A percentile compares a stretch with the other conserved stretches of the same genome.
phyloP scores from a whole-genome alignment of 2,329 filamentous ascomycete genomes.

The Cordyceps cicadae region DNA sequence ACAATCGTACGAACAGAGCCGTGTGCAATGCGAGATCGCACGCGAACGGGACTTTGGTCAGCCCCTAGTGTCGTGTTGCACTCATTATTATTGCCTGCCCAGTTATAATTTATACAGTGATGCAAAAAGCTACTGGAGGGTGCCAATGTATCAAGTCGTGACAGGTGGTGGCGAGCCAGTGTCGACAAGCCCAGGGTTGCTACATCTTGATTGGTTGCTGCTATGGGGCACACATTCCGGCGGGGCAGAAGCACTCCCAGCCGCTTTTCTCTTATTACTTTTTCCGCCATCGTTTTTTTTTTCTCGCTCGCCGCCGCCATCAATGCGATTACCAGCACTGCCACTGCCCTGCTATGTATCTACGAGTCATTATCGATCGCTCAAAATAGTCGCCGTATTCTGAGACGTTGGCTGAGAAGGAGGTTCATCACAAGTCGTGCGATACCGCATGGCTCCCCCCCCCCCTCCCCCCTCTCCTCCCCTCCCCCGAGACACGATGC shows the following conservation, averaged over 20 bases:
- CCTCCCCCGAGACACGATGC: too few relatives aligned
- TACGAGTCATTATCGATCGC: conserved; percentile 2
- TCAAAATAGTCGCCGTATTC: not conserved
- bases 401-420: conserved; percentile 2
- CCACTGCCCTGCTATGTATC: not conserved
- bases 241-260: conserved; percentile 3
- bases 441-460: not conserved
- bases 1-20: not conserved
- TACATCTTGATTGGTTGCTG: not conserved
- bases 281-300: not conserved
- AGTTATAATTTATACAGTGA: not conserved
- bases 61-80: not conserved
- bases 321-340: not conserved
- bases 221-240: not conserved
- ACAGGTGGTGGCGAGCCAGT: conserved; percentile 5
- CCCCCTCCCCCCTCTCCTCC: too few relatives aligned
- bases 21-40: not conserved
- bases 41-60: not conserved
- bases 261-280: conserved; percentile 3
- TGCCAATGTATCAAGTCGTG: not conserved
- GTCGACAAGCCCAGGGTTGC: not conserved
- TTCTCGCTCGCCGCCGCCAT: not conserved
- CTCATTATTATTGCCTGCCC: not conserved
- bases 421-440: not conserved
- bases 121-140: not conserved